Evolutionary conservation across 2,329 filamentous ascomycete genomes (phyloP).

Genomic region (Sporothrix inflata): DNA sequence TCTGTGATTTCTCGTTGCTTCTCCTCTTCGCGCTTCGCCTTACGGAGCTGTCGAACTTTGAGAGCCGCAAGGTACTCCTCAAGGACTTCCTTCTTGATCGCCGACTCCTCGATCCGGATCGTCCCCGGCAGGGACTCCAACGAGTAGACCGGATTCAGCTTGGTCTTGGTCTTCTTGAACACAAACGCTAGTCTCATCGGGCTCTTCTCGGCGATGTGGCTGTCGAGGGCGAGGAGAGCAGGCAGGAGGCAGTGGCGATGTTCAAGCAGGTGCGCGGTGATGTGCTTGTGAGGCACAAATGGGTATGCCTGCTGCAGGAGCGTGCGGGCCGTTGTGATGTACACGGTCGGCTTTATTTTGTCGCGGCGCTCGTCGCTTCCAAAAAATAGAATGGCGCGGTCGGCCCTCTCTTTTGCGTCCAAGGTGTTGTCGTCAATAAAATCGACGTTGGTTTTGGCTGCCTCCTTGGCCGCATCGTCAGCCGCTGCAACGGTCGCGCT

Average conservation of each 20-base stretch:
- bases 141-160: slow-evolving; percentile 32
- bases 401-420: slow-evolving; percentile 24
- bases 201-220: slow-evolving; percentile 35
- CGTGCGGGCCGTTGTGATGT: slow-evolving; percentile 32
- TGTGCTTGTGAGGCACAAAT: slow-evolving; percentile 38
- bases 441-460: slow-evolving; percentile 27
- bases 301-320: slow-evolving; percentile 46
- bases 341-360: slow-evolving; percentile 29
- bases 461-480: slow-evolving; percentile 26
- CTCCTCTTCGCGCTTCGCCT: slow-evolving; percentile 35
- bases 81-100: slow-evolving; percentile 40
- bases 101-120: slow-evolving; percentile 26
- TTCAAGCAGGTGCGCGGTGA: slow-evolving; percentile 35
- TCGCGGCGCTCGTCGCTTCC: slow-evolving; percentile 35
- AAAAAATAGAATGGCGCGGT: slow-evolving; percentile 33
- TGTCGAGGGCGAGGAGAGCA: slow-evolving; percentile 43
- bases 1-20: slow-evolving; percentile 43
- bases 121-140: slow-evolving; percentile 33
- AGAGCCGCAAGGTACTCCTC: slow-evolving; percentile 48
- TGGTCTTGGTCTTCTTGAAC: slow-evolving; percentile 40
- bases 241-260: slow-evolving; percentile 42
- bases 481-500: neutral
- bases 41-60: slow-evolving; percentile 37
- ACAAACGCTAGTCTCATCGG: slow-evolving; percentile 34
- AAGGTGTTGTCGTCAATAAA: slow-evolving; percentile 34